A percentile compares a stretch with the other conserved stretches of the same genome.
Evolutionary conservation across 345 rosid species (phyloP).

Genomic region (Lenwebbia sp.): DNA sequence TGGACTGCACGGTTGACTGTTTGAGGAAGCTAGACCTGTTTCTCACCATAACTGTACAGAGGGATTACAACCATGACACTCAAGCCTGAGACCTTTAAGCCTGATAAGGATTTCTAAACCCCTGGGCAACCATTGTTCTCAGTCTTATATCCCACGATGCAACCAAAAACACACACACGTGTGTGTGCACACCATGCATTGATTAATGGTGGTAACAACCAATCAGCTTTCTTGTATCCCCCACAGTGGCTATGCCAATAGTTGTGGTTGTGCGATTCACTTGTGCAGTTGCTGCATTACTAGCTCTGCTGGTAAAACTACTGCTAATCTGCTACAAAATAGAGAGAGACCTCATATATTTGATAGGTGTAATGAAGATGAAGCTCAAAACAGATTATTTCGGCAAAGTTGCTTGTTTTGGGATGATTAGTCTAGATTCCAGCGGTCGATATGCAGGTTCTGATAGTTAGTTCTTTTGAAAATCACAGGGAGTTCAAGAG

Average conservation of each 20-base stretch:
- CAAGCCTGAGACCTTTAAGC: not conserved
- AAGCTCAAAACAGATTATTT: not conserved
- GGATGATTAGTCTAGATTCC: not conserved
- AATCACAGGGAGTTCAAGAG: conserved; percentile 44
- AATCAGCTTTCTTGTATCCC: not conserved
- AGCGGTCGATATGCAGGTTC: not conserved
- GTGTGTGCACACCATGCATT: not conserved
- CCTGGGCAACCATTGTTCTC: not conserved
- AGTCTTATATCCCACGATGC: not conserved
- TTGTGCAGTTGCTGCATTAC: not conserved
- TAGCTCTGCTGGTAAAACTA: not conserved
- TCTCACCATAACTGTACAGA: not conserved
- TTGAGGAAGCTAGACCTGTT: not conserved
- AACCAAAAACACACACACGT: not conserved
- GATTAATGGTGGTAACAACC: not conserved
- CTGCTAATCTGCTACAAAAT: not conserved
- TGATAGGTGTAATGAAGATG: not conserved
- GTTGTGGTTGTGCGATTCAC: not conserved
- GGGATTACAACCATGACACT: not conserved
- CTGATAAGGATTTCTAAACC: not conserved
- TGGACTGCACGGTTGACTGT: not conserved
- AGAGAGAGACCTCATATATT: not conserved
- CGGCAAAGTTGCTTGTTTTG: not conserved
- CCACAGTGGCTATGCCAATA: not conserved
- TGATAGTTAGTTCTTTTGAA: not conserved